phyloP scores from a whole-genome alignment of 805 yeast species.

The Saturnispora kantuleensis region DNA sequence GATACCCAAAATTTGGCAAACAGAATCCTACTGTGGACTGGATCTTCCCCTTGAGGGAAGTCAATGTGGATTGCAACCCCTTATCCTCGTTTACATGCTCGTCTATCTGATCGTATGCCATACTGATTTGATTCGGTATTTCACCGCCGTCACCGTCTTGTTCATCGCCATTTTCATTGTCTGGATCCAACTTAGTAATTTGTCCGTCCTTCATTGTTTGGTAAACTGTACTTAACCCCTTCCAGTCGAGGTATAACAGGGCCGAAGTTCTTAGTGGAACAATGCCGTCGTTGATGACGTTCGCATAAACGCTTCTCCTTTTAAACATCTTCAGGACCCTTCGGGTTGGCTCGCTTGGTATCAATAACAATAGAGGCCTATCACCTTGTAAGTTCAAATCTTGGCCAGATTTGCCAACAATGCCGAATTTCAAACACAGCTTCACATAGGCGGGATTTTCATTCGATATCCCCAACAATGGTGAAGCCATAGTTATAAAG shows the following conservation, averaged over 20 bases:
- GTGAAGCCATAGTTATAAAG: slow-evolving; percentile 78
- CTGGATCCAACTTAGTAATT: slow-evolving; percentile 8
- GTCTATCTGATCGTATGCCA: slow-evolving; percentile 4
- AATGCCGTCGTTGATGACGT: slow-evolving; percentile 86
- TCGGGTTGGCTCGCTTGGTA: slow-evolving; percentile 72
- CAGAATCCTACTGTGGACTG: slow-evolving; percentile 36
- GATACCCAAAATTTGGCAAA: slow-evolving; percentile 26
- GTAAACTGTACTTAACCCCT: slow-evolving; percentile 48
- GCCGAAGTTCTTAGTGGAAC: slow-evolving; percentile 92
- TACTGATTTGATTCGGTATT: slow-evolving; percentile 23
- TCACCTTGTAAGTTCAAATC: slow-evolving; percentile 60
- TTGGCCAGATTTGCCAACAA: slow-evolving; percentile 88
- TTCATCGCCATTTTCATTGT: background rate
- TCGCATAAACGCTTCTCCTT: slow-evolving; percentile 78
- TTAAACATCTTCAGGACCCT: slow-evolving; percentile 50
- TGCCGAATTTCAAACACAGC: slow-evolving; percentile 74
- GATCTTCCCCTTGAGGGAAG: slow-evolving; percentile 21
- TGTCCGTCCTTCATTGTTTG: slow-evolving; percentile 16
- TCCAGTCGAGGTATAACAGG: slow-evolving; percentile 76
- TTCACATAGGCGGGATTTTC: slow-evolving; percentile 85
- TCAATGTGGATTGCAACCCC: slow-evolving; percentile 4
- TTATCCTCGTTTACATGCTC: background rate
- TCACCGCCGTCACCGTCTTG: slow-evolving; percentile 14
- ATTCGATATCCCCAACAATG: slow-evolving; percentile 75
- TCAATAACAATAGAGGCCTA: slow-evolving; percentile 60